These are phyloP conservation scores for Babesia divergens DNA, from an alignment of 169 alveolate species.

Conservation along the genomic window DNA sequence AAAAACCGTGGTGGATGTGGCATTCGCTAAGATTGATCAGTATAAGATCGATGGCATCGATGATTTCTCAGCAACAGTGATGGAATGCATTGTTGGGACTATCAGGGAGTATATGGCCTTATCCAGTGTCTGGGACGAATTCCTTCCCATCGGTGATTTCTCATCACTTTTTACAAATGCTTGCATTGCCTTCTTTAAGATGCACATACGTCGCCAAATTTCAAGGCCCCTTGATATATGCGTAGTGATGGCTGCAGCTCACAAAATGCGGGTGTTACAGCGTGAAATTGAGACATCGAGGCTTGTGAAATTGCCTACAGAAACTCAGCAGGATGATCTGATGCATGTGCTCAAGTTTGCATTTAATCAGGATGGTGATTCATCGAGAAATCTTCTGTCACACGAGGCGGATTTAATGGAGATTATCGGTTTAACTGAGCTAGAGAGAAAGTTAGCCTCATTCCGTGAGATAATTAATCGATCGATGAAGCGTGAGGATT, in stretches of 20 bases:
- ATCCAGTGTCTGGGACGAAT: constrained; percentile 44
- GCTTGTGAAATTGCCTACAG: constrained; percentile 21
- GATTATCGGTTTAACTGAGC: constrained; percentile 17
- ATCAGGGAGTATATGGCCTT: constrained; percentile 12
- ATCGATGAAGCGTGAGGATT: constrained; percentile 36
- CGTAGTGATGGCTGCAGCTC: constrained; percentile 37
- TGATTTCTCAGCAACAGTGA: neutral
- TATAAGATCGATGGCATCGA: constrained; percentile 1
- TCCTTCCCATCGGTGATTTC: constrained; percentile 45
- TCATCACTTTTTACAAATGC: constrained; percentile 37
- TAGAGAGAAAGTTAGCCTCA: constrained; percentile 23
- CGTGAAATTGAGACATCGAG: constrained; percentile 52
- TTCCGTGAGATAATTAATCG: constrained; percentile 26
- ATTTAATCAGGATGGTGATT: neutral
- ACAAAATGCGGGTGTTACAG: constrained; percentile 43
- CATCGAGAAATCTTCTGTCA: constrained; percentile 2
- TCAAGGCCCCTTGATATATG: constrained; percentile 15
- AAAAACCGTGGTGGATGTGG: neutral
- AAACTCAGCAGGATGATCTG: constrained; percentile 10
- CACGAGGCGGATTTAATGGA: constrained; percentile 31
- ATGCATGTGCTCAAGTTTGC: constrained; percentile 24
- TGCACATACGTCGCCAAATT: neutral
- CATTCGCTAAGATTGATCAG: neutral
- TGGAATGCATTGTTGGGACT: neutral
- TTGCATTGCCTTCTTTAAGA: constrained; percentile 29